Percentiles rank a stretch among this genome's conserved stretches.
These are phyloP conservation scores for Yamadazyma taylorii DNA, from an alignment of 1,139 yeast genomes.

Conservation along the genomic window DNA sequence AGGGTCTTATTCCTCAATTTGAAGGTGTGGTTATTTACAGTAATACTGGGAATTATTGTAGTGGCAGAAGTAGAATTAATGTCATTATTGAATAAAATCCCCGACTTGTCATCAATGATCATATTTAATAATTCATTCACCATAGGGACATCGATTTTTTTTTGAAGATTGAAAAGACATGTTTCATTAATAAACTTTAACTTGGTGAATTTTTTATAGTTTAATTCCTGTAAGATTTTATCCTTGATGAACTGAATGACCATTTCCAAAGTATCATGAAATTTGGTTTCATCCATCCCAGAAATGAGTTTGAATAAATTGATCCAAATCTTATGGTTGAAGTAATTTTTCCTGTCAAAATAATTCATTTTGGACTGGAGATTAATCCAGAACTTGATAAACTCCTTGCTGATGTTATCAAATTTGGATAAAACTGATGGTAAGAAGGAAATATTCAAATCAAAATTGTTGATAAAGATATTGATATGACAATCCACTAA, in stretches of 20 bases:
- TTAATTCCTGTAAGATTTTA: constrained; percentile 56
- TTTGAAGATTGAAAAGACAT: constrained; percentile 58
- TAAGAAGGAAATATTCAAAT: constrained; percentile 59
- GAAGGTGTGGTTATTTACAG: constrained; percentile 49
- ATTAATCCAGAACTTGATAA: constrained; percentile 61
- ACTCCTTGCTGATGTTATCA: constrained; percentile 53
- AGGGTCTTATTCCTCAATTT: constrained; percentile 66
- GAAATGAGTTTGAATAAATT: constrained; percentile 22
- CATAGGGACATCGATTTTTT: constrained; percentile 45
- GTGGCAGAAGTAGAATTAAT: constrained; percentile 10
- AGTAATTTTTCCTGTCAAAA: constrained; percentile 16
- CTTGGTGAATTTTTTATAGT: constrained; percentile 68
- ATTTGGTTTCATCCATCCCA: constrained; percentile 25
- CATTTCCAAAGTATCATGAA: constrained; percentile 52
- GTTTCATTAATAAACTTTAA: constrained; percentile 79
- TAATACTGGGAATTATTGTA: constrained; percentile 27
- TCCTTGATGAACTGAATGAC: constrained; percentile 51
- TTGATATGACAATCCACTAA: constrained; percentile 56
- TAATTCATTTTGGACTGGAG: constrained; percentile 25
- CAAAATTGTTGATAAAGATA: constrained; percentile 64
- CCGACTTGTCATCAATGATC: constrained; percentile 58
- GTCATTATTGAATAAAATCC: constrained; percentile 52
- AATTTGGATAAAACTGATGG: constrained; percentile 63
- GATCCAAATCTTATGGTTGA: constrained; percentile 15
- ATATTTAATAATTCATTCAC: constrained; percentile 32